Base-by-base conservation (phyloP, 169 alveolate genomes). In the Plasmodium gaboni region DNA sequence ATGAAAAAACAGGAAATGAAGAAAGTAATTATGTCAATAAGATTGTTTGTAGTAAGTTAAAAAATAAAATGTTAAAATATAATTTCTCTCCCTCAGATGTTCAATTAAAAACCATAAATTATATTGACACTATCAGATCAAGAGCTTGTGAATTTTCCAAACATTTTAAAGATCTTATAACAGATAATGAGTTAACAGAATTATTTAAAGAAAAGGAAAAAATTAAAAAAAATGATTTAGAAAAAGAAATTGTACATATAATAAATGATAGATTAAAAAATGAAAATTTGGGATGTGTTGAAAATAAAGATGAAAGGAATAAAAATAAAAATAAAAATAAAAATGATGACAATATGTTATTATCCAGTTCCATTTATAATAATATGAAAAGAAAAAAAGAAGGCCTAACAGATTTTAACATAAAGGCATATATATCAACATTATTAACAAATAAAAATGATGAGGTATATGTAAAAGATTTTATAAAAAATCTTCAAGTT, bases 111-210 rank as follows among this genome's bases (percentile, higher is more conserved):
- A 78, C 89, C 28, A 64, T 65, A 64, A 78, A 78, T 44, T 78
- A 78, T 44, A 65, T 78, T 57, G 89, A 78, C 51, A 78, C 64
- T 53, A 60, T 78, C 46, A 64, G 89, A 46, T 69, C 65, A 55
- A 78, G 67, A 44, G 89, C 89, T 26, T 64, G 78, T 3, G 89
- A 78, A 65, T 78, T 78, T 78, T 78, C 89, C 10, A 63, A 65
- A 65, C 71, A 64, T 17, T 78, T 78, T 48, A 78, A 78, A 42
- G 78, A 78, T 22, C 32, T 78, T 32, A 78, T 78, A 59, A 59
- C 89, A 44, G 80, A 78, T 44, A 65, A 57, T 19, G 89, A 78
- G 76, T 44, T 78, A 28, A 22, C 55, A 2, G 51, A 42, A 50
- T 65, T 78, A 60, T 78, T 78, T 69, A 26, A 78, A 65, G 89